These are phyloP conservation scores for Suillus paluster DNA, from an alignment of 768 basidiomycete genomes.

Conservation along the genomic window DNA sequence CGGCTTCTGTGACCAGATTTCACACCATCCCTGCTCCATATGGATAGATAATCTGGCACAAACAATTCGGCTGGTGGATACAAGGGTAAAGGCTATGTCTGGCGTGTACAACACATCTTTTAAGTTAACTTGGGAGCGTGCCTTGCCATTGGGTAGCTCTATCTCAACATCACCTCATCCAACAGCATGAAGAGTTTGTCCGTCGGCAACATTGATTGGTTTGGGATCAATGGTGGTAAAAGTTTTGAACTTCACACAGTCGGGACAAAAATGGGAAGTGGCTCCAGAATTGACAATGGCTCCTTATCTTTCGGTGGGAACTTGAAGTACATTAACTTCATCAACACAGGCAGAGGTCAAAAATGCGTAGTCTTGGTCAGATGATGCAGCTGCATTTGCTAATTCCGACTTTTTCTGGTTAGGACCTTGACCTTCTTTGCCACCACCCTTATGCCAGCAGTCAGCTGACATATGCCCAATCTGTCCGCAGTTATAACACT, in stretches of 20 bases:
- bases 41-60: background rate
- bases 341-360: background rate
- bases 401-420: constrained; percentile 24
- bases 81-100: constrained; percentile 10
- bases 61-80: background rate
- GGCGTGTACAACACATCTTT: background rate
- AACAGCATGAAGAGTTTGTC: constrained; percentile 31
- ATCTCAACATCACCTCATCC: constrained; percentile 37
- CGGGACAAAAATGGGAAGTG: constrained; percentile 4
- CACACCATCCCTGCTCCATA: constrained; percentile 6
- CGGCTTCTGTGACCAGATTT: too few relatives aligned
- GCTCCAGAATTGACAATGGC: constrained; percentile 8
- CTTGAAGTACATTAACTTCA: background rate
- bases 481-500: constrained; percentile 35
- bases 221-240: background rate
- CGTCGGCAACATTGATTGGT: constrained; percentile 25
- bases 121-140: constrained; percentile 1
- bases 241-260: background rate
- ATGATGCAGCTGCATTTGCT: background rate
- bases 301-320: background rate
- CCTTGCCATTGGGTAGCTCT: constrained; percentile 27
- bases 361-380: constrained; percentile 1
- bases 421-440: constrained; percentile 42
- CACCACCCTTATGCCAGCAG: constrained; percentile 40
- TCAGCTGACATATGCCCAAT: constrained; percentile 28